Conservation (phyloP, 805 yeast genomes). For the Nakazawaea holstii region DNA sequence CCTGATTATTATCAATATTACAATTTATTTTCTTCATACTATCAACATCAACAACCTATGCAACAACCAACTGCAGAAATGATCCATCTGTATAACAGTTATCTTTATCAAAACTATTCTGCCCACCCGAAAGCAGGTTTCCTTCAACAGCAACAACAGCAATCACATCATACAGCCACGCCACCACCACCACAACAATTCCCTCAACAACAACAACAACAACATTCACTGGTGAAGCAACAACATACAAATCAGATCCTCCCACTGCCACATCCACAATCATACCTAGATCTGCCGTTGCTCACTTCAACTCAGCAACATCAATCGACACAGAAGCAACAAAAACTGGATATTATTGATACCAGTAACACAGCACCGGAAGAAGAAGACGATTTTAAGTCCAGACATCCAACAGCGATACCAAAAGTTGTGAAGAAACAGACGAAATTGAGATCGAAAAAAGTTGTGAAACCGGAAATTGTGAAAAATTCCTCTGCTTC, state of each 20-base stretch:
- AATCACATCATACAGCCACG: neutral
- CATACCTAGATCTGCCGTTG: neutral
- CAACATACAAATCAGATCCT: neutral
- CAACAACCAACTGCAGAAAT: neutral
- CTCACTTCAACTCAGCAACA: too few species aligned
- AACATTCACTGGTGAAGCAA: neutral
- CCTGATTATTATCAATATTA: slow-evolving; percentile 6
- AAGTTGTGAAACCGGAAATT: too few species aligned
- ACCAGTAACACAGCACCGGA: too few species aligned
- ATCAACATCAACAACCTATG: neutral
- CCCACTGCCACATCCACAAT: neutral
- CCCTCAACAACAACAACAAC: neutral
- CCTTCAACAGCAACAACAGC: neutral
- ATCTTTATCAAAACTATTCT: slow-evolving; percentile 1
- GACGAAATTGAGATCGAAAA: too few species aligned
- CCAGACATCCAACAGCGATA: too few species aligned
- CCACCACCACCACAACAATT: neutral
- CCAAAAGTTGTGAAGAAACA: too few species aligned
- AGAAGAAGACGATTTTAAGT: too few species aligned
- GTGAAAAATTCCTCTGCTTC: too few species aligned
- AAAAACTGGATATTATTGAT: too few species aligned
- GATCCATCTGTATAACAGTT: slow-evolving; percentile 5
- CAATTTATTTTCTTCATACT: slow-evolving; percentile 2
- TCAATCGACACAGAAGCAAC: too few species aligned
- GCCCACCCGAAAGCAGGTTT: neutral